Evolutionary conservation across 352 stramenopile genomes (phyloP).

Genomic region (Phytophthora capsici): DNA sequence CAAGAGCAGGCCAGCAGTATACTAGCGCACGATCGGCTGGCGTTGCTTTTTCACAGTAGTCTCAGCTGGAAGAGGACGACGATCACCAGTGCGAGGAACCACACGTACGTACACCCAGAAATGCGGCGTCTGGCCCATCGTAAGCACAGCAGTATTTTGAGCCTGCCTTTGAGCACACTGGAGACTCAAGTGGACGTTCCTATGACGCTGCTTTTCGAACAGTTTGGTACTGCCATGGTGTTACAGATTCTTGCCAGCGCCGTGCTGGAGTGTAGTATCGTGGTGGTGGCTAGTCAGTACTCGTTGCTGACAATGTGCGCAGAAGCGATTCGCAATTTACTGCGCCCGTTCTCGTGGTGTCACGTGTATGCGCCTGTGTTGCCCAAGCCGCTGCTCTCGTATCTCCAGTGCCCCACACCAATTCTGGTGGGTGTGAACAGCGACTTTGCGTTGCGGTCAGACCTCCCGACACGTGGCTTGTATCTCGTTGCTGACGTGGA

Average conservation of each 20-base stretch:
- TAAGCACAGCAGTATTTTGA: conserved; percentile 53
- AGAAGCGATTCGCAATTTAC: conserved; percentile 83
- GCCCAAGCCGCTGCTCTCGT: conserved; percentile 83
- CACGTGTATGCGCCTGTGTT: conserved; percentile 91
- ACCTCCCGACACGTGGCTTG: conserved; percentile 73
- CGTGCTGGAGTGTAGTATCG: conserved; percentile 87
- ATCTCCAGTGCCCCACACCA: conserved; percentile 90
- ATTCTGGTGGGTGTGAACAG: conserved; percentile 90
- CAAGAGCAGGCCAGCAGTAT: conserved; percentile 41
- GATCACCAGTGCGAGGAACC: conserved; percentile 37
- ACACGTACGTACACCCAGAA: conserved; percentile 42
- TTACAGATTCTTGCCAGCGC: conserved; percentile 84
- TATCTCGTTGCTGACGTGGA: conserved; percentile 80
- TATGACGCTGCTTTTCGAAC: conserved; percentile 68
- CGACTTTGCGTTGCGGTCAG: conserved; percentile 58
- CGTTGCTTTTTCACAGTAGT: conserved; percentile 50
- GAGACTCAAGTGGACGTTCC: conserved; percentile 72
- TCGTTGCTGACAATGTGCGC: conserved; percentile 83
- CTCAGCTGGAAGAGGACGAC: conserved; percentile 45
- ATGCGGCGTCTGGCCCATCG: conserved; percentile 40
- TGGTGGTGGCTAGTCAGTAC: conserved; percentile 86
- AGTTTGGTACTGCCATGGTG: conserved; percentile 69
- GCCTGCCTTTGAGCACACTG: conserved; percentile 43
- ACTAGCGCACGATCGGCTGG: conserved; percentile 56
- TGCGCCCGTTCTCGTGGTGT: conserved; percentile 90